Evolutionary conservation across 345 rosid species (phyloP).

Genomic region (Camelina sativa): DNA sequence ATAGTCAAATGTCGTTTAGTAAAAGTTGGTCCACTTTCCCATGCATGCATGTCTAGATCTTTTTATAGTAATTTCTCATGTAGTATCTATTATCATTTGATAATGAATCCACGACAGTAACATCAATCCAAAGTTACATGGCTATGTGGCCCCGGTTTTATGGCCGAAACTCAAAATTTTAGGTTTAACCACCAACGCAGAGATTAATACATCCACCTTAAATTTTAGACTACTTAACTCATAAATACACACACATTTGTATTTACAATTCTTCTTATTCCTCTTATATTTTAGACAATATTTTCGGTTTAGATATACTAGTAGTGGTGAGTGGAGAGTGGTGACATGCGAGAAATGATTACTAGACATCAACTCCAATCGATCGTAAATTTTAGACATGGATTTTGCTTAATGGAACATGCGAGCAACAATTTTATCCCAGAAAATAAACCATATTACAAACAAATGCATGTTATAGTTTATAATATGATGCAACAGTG

Average conservation of each 20-base stretch:
- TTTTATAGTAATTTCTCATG: background rate
- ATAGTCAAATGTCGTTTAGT: conserved; percentile 30
- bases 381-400: background rate
- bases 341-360: background rate
- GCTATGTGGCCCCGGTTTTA: conserved; percentile 15
- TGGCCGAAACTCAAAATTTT: background rate
- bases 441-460: background rate
- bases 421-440: background rate
- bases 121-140: conserved; percentile 18
- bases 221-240: background rate
- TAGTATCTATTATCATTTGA: background rate
- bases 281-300: too few relatives aligned
- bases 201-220: background rate
- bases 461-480: background rate
- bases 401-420: background rate
- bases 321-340: too few relatives aligned
- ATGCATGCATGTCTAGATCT: conserved; percentile 14
- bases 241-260: background rate
- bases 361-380: background rate
- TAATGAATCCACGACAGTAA: background rate
- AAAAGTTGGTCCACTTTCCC: conserved; percentile 33
- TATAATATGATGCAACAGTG: conserved; percentile 8
- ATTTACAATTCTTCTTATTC: background rate
- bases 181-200: background rate
- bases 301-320: background rate